Percentiles rank a stretch among this genome's conserved stretches.
Conservation (phyloP, 192 early-diverging fungal genomes). For the Podila epicladia region DNA sequence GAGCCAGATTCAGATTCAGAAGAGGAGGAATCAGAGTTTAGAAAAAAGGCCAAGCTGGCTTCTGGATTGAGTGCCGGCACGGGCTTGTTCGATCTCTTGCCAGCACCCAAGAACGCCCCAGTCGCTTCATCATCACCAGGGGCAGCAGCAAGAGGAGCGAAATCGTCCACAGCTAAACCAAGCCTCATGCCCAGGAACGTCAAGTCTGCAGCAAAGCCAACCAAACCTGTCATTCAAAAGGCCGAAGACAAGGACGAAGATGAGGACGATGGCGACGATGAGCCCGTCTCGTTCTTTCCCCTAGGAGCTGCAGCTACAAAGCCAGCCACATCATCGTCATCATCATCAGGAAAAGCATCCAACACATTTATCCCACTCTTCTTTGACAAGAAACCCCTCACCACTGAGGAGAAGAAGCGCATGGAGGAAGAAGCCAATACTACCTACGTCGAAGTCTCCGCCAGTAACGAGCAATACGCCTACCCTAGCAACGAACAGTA, state of each 20-base stretch:
- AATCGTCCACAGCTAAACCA: conserved; percentile 15
- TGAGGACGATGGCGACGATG: conserved; percentile 22
- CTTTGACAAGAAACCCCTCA: conserved; percentile 43
- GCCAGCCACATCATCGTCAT: not conserved
- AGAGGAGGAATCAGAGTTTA: conserved; percentile 43
- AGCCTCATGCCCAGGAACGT: conserved; percentile 39
- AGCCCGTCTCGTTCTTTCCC: conserved; percentile 39
- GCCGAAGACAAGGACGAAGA: conserved; percentile 19
- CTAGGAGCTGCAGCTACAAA: conserved; percentile 26
- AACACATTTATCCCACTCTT: conserved; percentile 40
- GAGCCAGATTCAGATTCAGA: conserved; percentile 39
- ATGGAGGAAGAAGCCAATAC: conserved; percentile 10
- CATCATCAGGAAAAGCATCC: conserved; percentile 14
- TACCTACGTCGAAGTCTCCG: conserved; percentile 18
- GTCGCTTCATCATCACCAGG: not conserved
- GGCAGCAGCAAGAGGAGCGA: conserved; percentile 1
- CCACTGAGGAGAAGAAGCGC: conserved; percentile 18
- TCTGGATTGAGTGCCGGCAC: conserved; percentile 9
- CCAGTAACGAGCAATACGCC: conserved; percentile 40
- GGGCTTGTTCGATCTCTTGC: conserved; percentile 41
- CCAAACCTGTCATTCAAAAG: conserved; percentile 3
- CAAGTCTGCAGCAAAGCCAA: conserved; percentile 4
- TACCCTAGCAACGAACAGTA: conserved; percentile 42
- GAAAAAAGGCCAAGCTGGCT: conserved; percentile 41
- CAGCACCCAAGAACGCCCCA: conserved; percentile 27